A percentile compares a stretch with the other conserved stretches of the same genome.
phyloP scores from a whole-genome alignment of 2,329 filamentous ascomycete species.

The Fusarium liriodendri region DNA sequence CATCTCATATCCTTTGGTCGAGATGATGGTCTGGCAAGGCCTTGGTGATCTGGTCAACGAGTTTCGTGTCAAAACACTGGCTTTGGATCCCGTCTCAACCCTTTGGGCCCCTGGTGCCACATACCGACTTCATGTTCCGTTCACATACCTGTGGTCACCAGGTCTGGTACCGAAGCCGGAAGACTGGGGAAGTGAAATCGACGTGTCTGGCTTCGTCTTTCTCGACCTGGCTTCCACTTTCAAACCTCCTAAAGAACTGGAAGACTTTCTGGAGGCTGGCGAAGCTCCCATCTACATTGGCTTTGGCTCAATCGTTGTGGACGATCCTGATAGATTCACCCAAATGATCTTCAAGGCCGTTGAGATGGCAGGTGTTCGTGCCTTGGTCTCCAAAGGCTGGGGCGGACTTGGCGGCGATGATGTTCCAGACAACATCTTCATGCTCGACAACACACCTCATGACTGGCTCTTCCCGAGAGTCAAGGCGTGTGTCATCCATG shows the following conservation, averaged over 20 bases:
- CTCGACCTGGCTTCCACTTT: constrained; percentile 74
- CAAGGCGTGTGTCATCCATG: constrained; percentile 76
- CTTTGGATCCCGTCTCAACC: constrained; percentile 78
- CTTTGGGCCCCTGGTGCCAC: constrained; percentile 81
- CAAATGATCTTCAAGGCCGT: constrained; percentile 78
- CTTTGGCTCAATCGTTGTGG: constrained; percentile 81
- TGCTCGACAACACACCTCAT: constrained; percentile 80
- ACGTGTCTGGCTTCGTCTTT: constrained; percentile 84
- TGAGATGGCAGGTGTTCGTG: constrained; percentile 72
- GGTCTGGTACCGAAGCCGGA: constrained; percentile 73
- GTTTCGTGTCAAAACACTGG: constrained; percentile 76
- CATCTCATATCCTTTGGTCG: constrained; percentile 82
- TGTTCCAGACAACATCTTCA: constrained; percentile 72
- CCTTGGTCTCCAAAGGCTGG: constrained; percentile 81
- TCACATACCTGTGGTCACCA: constrained; percentile 79
- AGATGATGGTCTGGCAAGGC: constrained; percentile 93
- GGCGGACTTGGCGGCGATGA: constrained; percentile 72
- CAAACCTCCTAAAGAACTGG: constrained; percentile 66
- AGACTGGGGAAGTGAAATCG: constrained; percentile 77
- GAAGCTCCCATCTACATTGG: constrained; percentile 78
- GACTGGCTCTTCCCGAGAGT: constrained; percentile 81
- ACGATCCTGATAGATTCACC: constrained; percentile 76
- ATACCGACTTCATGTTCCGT: constrained; percentile 79
- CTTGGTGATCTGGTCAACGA: constrained; percentile 82
- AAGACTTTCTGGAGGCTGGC: constrained; percentile 66